Conservation (phyloP, 805 yeast species). For the Scheffersomyces ergatensis region DNA sequence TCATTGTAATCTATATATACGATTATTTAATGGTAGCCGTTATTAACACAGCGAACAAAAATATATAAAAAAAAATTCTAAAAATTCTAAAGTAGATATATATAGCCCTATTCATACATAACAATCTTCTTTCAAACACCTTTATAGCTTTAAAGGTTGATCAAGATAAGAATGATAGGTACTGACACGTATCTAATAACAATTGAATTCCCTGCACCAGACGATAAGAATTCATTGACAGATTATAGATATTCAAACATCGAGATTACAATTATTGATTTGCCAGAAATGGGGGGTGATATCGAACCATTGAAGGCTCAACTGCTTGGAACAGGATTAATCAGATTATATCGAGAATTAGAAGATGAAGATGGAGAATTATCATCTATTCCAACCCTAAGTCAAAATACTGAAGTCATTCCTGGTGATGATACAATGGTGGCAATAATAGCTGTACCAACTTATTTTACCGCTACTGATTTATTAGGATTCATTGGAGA, state of each 20-base stretch:
- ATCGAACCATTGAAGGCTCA: slow-evolving; percentile 58
- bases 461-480: slow-evolving; percentile 83
- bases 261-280: slow-evolving; percentile 25
- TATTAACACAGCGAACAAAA: no score
- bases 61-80: no score
- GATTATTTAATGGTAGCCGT: no score
- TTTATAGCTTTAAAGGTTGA: no score
- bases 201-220: slow-evolving; percentile 19
- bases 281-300: slow-evolving; percentile 16
- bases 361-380: slow-evolving; percentile 20
- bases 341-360: slow-evolving; percentile 61
- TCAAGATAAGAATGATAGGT: slow-evolving; percentile 41
- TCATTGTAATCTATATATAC: no score
- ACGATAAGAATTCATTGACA: slow-evolving; percentile 1
- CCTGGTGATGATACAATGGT: slow-evolving; percentile 64
- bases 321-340: slow-evolving; percentile 70
- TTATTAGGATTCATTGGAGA: slow-evolving; percentile 78
- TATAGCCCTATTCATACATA: not conserved
- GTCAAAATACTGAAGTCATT: not conserved
- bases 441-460: slow-evolving; percentile 82
- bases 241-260: slow-evolving; percentile 35
- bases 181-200: slow-evolving; percentile 39
- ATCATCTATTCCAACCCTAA: not conserved
- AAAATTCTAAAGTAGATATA: no score
- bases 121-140: no score